A percentile compares a stretch with the other conserved stretches of the same genome.
Conservation (phyloP, 176 grass and related monocot genomes). For the Carex myosuroides region DNA sequence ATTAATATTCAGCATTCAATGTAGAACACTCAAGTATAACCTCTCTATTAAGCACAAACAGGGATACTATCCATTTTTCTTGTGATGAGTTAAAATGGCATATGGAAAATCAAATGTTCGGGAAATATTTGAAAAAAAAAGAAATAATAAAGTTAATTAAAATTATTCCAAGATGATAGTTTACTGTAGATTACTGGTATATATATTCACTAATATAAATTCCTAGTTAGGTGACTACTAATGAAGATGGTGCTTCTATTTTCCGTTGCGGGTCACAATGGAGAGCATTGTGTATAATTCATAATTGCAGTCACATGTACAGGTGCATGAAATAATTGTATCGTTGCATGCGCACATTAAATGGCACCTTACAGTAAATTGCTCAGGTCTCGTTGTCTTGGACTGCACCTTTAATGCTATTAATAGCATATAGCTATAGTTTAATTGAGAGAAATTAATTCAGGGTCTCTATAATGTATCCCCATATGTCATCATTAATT, state of each 20-base stretch:
- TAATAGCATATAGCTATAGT: neutral
- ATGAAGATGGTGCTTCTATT: neutral
- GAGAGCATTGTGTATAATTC: neutral
- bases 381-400: neutral
- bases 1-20: neutral
- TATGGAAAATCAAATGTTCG: neutral
- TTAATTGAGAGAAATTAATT: neutral
- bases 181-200: neutral
- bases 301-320: neutral
- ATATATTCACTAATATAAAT: too few relatives aligned
- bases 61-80: neutral
- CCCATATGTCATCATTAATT: too few relatives aligned
- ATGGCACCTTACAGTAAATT: neutral
- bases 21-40: neutral
- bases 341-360: neutral
- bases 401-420: neutral
- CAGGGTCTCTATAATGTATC: too few relatives aligned
- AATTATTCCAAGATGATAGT: neutral
- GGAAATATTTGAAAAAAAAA: neutral
- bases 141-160: neutral
- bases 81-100: neutral
- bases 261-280: neutral
- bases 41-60: neutral
- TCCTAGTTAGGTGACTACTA: too few relatives aligned
- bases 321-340: neutral